Evolutionary conservation across 352 stramenopile genomes (phyloP).

Genomic region (Globisporangium parvum): DNA sequence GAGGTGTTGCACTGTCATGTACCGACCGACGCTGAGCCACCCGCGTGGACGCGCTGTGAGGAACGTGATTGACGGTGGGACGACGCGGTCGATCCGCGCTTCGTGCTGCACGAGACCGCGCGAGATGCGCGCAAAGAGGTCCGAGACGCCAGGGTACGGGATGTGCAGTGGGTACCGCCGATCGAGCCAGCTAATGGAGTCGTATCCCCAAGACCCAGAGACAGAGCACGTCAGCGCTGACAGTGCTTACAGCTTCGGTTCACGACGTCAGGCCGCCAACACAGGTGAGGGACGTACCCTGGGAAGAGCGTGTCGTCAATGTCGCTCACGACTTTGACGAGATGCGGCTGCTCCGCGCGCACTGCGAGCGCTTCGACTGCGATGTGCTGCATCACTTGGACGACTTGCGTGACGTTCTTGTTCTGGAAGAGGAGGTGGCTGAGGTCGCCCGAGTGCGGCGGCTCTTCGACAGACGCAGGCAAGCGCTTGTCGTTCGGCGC

Average conservation of each 20-base stretch:
- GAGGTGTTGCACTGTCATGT: constrained; percentile 75
- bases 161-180: constrained; percentile 69
- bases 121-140: constrained; percentile 65
- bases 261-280: background rate
- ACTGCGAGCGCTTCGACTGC: constrained; percentile 71
- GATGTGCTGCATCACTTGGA: constrained; percentile 82
- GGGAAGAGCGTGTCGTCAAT: constrained; percentile 83
- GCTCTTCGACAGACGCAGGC: constrained; percentile 18
- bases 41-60: constrained; percentile 72
- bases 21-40: constrained; percentile 72
- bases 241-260: background rate
- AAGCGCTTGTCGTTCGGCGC: background rate
- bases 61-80: constrained; percentile 66
- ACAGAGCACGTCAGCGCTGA: background rate
- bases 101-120: constrained; percentile 34
- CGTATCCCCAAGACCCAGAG: no score
- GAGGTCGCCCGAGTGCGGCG: constrained; percentile 63
- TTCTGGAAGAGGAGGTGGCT: constrained; percentile 73
- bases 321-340: constrained; percentile 86
- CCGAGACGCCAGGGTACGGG: constrained; percentile 71
- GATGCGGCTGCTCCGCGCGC: constrained; percentile 36
- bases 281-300: constrained; percentile 17
- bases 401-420: constrained; percentile 75
- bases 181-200: constrained; percentile 42
- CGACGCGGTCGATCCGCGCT: constrained; percentile 19